Percentiles rank a stretch among this genome's conserved stretches.
phyloP scores from a whole-genome alignment of 169 alveolate genomes.

The Plasmodium knowlesi region DNA sequence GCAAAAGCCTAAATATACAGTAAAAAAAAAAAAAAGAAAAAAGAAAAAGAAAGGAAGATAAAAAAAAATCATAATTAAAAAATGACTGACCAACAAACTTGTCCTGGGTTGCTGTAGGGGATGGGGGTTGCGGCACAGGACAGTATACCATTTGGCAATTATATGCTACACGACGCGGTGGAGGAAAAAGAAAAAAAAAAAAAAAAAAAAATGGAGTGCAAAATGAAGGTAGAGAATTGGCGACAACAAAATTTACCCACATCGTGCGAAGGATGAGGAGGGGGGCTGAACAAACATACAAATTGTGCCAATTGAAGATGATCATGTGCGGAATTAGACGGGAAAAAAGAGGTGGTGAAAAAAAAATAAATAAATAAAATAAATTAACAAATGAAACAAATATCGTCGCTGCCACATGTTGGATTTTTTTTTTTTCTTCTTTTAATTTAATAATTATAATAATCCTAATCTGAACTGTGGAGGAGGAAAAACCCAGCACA shows the following conservation, averaged over 20 bases:
- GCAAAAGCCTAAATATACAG: neutral
- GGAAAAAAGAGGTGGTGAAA: neutral
- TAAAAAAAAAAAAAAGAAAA: neutral
- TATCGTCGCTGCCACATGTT: neutral
- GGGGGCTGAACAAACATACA: neutral
- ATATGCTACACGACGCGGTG: neutral
- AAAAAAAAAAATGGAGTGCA: too few species aligned
- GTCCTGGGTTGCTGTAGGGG: neutral
- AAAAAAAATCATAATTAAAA: neutral
- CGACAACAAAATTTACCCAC: neutral
- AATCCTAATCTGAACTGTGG: neutral
- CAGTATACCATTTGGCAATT: neutral
- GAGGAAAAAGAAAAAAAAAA: neutral
- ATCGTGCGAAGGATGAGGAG: neutral
- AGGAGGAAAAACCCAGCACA: neutral
- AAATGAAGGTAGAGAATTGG: neutral
- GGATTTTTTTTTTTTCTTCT: neutral
- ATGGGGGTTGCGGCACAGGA: neutral
- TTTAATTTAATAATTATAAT: neutral
- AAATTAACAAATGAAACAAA: neutral
- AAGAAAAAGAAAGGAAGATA: too few species aligned
- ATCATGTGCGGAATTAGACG: neutral
- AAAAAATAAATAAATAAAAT: neutral
- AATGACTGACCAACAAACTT: neutral
- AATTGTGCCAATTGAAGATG: neutral